Conservation (phyloP, 2,329 filamentous ascomycete species). For the Penicillium capsulatum region DNA sequence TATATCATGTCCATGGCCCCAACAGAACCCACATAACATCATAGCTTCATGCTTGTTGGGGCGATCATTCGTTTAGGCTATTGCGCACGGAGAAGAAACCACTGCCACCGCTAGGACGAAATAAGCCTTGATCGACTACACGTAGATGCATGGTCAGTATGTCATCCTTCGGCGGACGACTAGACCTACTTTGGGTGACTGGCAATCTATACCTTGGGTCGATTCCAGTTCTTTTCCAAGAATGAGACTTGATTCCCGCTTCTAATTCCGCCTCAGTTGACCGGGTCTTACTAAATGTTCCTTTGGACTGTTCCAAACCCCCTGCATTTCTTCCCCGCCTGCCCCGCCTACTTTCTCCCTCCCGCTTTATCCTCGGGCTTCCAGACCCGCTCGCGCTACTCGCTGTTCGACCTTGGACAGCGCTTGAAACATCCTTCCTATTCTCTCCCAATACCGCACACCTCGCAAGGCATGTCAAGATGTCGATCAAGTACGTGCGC, state of each 20-base stretch:
- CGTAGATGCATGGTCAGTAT: no score
- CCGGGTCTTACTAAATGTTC: no score
- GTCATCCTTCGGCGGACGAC: no score
- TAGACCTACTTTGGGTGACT: no score
- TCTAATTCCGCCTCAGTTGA: no score
- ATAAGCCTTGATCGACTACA: neutral
- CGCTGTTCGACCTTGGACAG: neutral
- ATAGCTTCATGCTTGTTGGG: constrained; percentile 1
- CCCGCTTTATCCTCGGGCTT: no score
- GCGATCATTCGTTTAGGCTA: neutral
- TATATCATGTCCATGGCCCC: no score
- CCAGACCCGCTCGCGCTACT: neutral
- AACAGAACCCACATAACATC: neutral
- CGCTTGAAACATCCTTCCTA: neutral
- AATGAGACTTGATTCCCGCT: no score
- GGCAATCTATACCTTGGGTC: no score
- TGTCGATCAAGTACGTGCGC: constrained; percentile 42
- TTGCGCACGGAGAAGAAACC: neutral
- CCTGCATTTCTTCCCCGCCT: constrained; percentile 17
- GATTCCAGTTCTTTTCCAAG: no score
- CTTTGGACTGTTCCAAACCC: neutral
- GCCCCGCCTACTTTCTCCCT: constrained; percentile 12
- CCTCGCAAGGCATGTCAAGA: constrained; percentile 17
- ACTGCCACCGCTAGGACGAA: neutral
- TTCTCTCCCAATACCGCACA: neutral